These are phyloP conservation scores for Gillenia trifoliata DNA, from an alignment of 306 rosid species.

Conservation along the genomic window DNA sequence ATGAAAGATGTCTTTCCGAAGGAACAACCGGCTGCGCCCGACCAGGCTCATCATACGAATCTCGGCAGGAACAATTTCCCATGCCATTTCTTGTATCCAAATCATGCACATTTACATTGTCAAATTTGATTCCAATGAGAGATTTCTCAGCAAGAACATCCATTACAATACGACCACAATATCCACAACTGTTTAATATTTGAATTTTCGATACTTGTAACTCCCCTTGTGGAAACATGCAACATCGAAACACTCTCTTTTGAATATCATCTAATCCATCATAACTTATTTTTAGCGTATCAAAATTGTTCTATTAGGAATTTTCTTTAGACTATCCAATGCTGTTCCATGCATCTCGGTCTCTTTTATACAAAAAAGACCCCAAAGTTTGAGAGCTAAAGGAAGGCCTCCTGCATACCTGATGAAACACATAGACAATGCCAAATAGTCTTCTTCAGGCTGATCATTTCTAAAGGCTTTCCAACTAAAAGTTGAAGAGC, in stretches of 20 bases:
- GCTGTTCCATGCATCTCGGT: slow-evolving; percentile 22
- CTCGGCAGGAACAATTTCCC: slow-evolving; percentile 19
- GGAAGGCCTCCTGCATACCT: slow-evolving; percentile 19
- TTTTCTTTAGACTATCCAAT: slow-evolving; percentile 21
- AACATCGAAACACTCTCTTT: slow-evolving; percentile 23
- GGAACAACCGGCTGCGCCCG: slow-evolving; percentile 17
- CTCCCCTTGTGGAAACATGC: slow-evolving; percentile 42
- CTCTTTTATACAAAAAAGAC: slow-evolving; percentile 27
- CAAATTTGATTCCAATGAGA: slow-evolving; percentile 8
- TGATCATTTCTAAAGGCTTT: background rate
- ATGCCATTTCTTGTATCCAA: slow-evolving; percentile 32
- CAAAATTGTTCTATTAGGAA: slow-evolving; percentile 14
- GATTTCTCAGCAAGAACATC: slow-evolving; percentile 34
- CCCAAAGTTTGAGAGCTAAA: slow-evolving; percentile 33
- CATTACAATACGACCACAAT: slow-evolving; percentile 13
- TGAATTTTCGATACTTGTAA: slow-evolving; percentile 10
- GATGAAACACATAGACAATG: background rate
- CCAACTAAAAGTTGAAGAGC: slow-evolving; percentile 10
- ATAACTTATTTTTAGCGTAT: slow-evolving; percentile 24
- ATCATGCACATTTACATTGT: slow-evolving; percentile 23
- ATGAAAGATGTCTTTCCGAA: slow-evolving; percentile 6
- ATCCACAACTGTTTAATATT: slow-evolving; percentile 16
- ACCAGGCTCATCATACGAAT: background rate
- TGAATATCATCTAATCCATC: slow-evolving; percentile 13
- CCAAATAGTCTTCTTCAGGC: background rate